phyloP scores from a whole-genome alignment of 202 grass and related monocot species.

The Cymbopogon flexuosus region DNA sequence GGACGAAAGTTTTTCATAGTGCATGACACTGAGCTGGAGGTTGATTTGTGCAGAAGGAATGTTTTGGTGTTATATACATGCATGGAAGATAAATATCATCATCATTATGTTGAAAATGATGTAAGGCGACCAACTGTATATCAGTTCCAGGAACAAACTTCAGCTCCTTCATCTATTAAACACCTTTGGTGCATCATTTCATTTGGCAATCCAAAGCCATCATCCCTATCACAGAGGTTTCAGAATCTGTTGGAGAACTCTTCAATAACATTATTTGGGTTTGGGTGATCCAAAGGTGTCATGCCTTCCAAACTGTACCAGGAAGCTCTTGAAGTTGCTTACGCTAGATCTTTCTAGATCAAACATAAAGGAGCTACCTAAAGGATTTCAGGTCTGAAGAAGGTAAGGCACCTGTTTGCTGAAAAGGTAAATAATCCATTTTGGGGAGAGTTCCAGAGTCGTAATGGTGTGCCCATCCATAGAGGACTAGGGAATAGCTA shows the following conservation, averaged over 20 bases:
- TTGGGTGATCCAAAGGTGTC: conserved; percentile 33
- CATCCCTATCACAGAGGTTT: background rate
- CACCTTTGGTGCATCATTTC: conserved; percentile 7
- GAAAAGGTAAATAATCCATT: background rate
- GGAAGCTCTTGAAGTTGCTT: conserved; percentile 38
- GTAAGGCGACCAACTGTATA: background rate
- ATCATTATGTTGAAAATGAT: background rate
- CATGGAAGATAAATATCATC: no score
- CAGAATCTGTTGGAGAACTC: conserved; percentile 18
- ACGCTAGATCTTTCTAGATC: conserved; percentile 38
- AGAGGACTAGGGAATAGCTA: background rate
- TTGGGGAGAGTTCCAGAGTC: background rate
- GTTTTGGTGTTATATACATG: background rate
- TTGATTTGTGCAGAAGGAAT: conserved; percentile 21
- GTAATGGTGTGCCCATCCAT: background rate
- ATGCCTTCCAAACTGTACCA: background rate
- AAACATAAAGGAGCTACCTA: conserved; percentile 28
- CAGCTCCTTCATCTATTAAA: background rate
- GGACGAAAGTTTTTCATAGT: conserved; percentile 5
- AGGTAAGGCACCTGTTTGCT: conserved; percentile 34
- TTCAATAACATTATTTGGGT: conserved; percentile 40
- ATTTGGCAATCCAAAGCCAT: conserved; percentile 6
- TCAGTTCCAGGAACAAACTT: background rate
- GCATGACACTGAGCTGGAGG: conserved; percentile 33
- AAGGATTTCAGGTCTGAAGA: conserved; percentile 22